These are phyloP conservation scores for Exophiala alcalophila DNA, from an alignment of 2,329 filamentous ascomycete genomes.

Conservation along the genomic window DNA sequence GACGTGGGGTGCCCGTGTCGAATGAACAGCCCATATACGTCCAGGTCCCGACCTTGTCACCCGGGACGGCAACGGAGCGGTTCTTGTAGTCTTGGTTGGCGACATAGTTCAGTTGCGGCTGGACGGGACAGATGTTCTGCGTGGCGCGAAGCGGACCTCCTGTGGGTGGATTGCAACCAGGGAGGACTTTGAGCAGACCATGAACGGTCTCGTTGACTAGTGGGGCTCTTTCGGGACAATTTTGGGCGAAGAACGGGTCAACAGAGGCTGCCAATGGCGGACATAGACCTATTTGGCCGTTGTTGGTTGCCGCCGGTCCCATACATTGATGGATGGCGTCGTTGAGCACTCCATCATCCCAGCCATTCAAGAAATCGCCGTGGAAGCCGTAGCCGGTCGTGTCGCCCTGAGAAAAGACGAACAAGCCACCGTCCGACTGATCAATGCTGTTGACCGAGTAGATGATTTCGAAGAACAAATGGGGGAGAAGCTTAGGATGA, in stretches of 20 bases:
- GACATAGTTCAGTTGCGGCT: conserved; percentile 31
- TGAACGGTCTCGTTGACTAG: conserved; percentile 34
- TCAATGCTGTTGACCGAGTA: conserved; percentile 27
- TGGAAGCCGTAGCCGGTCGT: conserved; percentile 71
- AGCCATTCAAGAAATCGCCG: conserved; percentile 77
- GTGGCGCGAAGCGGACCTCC: conserved; percentile 36
- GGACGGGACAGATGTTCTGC: conserved; percentile 26
- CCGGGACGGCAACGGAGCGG: conserved; percentile 48
- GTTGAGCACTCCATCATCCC: conserved; percentile 67
- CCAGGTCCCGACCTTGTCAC: conserved; percentile 35
- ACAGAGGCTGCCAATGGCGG: conserved; percentile 24
- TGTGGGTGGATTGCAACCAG: conserved; percentile 31
- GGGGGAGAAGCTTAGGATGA: conserved; percentile 66
- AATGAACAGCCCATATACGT: conserved; percentile 22
- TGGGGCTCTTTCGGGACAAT: conserved; percentile 26
- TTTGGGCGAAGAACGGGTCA: conserved; percentile 19
- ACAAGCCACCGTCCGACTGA: conserved; percentile 60
- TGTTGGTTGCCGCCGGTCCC: conserved; percentile 40
- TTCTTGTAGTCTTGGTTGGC: conserved; percentile 53
- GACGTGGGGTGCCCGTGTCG: conserved; percentile 21
- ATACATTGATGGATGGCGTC: conserved; percentile 71
- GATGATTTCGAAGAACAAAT: conserved; percentile 80
- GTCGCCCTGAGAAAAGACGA: conserved; percentile 76
- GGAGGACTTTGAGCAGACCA: conserved; percentile 28
- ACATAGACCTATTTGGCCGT: conserved; percentile 22